Percentiles rank a stretch among this genome's conserved stretches.
Evolutionary conservation across 352 stramenopile species (phyloP).

Genomic region (Phytophthora aleatoria): DNA sequence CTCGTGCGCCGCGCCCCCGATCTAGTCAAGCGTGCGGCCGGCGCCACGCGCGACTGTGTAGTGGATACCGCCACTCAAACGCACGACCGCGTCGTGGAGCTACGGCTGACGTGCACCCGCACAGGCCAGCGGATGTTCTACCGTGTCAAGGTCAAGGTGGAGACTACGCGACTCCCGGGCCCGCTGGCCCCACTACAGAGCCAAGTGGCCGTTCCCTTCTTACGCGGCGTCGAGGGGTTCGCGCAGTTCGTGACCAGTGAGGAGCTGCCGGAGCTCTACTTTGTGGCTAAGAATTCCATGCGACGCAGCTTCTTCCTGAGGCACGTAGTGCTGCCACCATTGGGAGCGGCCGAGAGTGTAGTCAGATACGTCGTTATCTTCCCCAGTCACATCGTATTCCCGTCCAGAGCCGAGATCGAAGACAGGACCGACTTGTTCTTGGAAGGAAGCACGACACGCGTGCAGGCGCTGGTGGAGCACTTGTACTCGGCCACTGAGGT

Average conservation of each 20-base stretch:
- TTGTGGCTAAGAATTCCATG: slow-evolving; percentile 86
- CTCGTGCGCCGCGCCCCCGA: slow-evolving; percentile 82
- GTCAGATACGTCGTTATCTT: slow-evolving; percentile 81
- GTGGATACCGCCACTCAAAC: slow-evolving; percentile 57
- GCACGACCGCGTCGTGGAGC: slow-evolving; percentile 59
- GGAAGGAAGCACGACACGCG: slow-evolving; percentile 69
- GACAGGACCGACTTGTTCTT: slow-evolving; percentile 76
- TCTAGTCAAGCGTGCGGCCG: slow-evolving; percentile 70
- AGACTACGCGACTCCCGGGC: slow-evolving; percentile 50
- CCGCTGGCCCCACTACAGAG: slow-evolving; percentile 58
- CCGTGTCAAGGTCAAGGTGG: slow-evolving; percentile 60
- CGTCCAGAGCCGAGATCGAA: slow-evolving; percentile 79
- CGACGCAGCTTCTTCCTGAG: slow-evolving; percentile 64
- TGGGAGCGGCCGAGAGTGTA: slow-evolving; percentile 68
- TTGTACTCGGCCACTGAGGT: slow-evolving; percentile 86
- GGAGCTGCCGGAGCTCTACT: slow-evolving; percentile 84
- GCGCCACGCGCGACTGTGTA: slow-evolving; percentile 69
- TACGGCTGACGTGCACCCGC: slow-evolving; percentile 62
- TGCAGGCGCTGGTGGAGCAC: slow-evolving; percentile 78
- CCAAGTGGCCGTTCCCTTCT: slow-evolving; percentile 64
- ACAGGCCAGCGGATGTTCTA: slow-evolving; percentile 73
- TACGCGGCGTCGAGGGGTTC: slow-evolving; percentile 71
- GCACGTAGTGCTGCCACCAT: slow-evolving; percentile 67
- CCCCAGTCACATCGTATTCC: slow-evolving; percentile 77
- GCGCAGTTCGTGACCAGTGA: slow-evolving; percentile 84